These are phyloP conservation scores for Cercospora citrullina DNA, from an alignment of 2,329 filamentous ascomycete genomes.

Conservation along the genomic window DNA sequence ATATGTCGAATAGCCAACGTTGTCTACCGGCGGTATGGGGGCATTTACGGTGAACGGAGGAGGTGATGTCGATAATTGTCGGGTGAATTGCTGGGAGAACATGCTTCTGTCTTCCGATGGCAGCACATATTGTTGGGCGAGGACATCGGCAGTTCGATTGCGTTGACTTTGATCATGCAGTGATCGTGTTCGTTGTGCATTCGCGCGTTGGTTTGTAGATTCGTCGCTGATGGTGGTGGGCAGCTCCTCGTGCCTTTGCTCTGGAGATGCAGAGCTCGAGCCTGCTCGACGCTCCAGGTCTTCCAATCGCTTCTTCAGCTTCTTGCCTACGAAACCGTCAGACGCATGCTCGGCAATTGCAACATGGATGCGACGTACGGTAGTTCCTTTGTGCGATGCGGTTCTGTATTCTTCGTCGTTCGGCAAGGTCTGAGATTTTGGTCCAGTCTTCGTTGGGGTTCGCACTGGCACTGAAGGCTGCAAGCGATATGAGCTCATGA, in stretches of 20 bases:
- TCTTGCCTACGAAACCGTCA: slow-evolving; percentile 66
- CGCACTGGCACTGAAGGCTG: slow-evolving; percentile 81
- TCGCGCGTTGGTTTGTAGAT: slow-evolving; percentile 9
- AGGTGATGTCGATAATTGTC: slow-evolving; percentile 70
- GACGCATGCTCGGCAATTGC: slow-evolving; percentile 3
- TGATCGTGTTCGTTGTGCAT: slow-evolving; percentile 31
- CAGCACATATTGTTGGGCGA: slow-evolving; percentile 36
- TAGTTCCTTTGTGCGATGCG: slow-evolving; percentile 97
- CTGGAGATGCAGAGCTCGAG: slow-evolving; percentile 59
- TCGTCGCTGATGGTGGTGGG: slow-evolving; percentile 36
- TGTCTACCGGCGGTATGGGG: slow-evolving; percentile 63
- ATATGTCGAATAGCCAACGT: slow-evolving; percentile 55
- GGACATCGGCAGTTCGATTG: slow-evolving; percentile 32
- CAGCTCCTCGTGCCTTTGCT: slow-evolving; percentile 58
- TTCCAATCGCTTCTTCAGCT: slow-evolving; percentile 85
- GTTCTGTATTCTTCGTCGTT: slow-evolving; percentile 93
- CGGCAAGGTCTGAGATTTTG: slow-evolving; percentile 95
- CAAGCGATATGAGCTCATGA: not conserved
- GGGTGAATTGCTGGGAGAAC: slow-evolving; percentile 65
- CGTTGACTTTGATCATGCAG: slow-evolving; percentile 26
- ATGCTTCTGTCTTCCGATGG: slow-evolving; percentile 61
- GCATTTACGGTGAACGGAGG: slow-evolving; percentile 65
- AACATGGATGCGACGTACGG: slow-evolving; percentile 53
- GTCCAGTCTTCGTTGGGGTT: slow-evolving; percentile 99
- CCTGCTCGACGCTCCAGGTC: slow-evolving; percentile 79